Base-by-base conservation (phyloP, 2,329 filamentous ascomycete species). In the Claviceps monticola region DNA sequence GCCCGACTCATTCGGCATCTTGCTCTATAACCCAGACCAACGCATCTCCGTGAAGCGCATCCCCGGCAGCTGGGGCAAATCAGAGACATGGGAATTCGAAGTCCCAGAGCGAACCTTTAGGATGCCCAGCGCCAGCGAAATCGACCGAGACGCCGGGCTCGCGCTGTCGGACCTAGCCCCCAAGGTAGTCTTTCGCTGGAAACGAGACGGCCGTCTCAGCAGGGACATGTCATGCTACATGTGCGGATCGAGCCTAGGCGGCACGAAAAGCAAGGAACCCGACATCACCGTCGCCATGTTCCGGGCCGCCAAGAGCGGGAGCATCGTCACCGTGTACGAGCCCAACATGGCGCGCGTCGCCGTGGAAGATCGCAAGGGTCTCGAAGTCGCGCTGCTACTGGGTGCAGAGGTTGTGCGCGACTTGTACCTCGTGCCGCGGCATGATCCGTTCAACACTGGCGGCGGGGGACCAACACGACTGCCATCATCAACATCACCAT, bases 251-350 rank as follows among this genome's bases (percentile, higher is more conserved):
- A 84, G 80, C 13, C 79, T 85, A 0, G 80, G 79, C 21, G 80
- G 80, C n/a, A 87, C 83, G 68, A 87, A 87, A 72, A 86, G 76
- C 71, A 91, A 87, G 64, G 93, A 98, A 64, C 91, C 93, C 0
- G 93, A 97, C 67, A 97, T 97, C 59, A 90, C 89, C 0, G 76
- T 97, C n/a, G 89, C 88, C 2, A 78, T 97, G 60, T 95, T 90
- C 73, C 82, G 84, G 57, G 76, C 78, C 17, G 74, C 83, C 26
- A 83, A 80, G 58, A 69, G 72, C 47, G 86, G 90, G 59, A 71
- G 69, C 38, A 63, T 66, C 34, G 68, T 97, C 53, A 95, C 90
- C 2, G 76, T 98, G 43, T 96, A 97, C 71, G 87, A 98, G 67
- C 87, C 91, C 5, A 97, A 97, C 63, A 74, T 97, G 62, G 83